A percentile compares a stretch with the other conserved stretches of the same genome.
These are phyloP conservation scores for Neoboletus brunneissimus DNA, from an alignment of 768 basidiomycete genomes.

Conservation along the genomic window DNA sequence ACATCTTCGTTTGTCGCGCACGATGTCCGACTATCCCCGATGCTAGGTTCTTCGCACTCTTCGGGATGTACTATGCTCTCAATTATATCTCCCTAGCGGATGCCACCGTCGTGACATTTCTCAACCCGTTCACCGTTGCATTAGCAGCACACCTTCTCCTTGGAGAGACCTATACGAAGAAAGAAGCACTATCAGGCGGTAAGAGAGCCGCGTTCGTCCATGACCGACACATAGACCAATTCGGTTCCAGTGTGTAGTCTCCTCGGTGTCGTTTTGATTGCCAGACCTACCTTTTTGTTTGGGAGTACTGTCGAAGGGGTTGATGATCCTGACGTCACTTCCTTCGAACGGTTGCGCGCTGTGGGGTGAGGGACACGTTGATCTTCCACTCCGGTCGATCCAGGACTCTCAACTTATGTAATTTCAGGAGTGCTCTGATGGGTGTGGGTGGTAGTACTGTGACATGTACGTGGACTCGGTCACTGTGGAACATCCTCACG, in stretches of 20 bases:
- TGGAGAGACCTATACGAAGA: not conserved
- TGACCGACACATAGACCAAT: not conserved
- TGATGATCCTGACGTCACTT: not conserved
- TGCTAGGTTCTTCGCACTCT: constrained; percentile 52
- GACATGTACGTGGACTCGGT: not conserved
- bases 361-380: not conserved
- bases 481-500: not conserved
- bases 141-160: not conserved
- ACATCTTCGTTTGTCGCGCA: not conserved
- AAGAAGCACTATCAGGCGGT: not conserved
- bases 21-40: not conserved
- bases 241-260: constrained; percentile 44
- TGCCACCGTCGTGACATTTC: not conserved
- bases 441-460: not conserved
- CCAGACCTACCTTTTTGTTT: not conserved
- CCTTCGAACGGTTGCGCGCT: not conserved
- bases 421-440: not conserved
- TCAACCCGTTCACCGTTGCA: not conserved
- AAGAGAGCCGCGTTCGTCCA: not conserved
- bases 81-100: not conserved
- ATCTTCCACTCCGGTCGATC: not conserved
- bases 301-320: not conserved
- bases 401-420: not conserved
- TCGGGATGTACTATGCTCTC: not conserved
- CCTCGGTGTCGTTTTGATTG: constrained; percentile 72